These are phyloP conservation scores for Diaporthe sp. DNA, from an alignment of 2,329 filamentous ascomycete genomes.

Conservation along the genomic window DNA sequence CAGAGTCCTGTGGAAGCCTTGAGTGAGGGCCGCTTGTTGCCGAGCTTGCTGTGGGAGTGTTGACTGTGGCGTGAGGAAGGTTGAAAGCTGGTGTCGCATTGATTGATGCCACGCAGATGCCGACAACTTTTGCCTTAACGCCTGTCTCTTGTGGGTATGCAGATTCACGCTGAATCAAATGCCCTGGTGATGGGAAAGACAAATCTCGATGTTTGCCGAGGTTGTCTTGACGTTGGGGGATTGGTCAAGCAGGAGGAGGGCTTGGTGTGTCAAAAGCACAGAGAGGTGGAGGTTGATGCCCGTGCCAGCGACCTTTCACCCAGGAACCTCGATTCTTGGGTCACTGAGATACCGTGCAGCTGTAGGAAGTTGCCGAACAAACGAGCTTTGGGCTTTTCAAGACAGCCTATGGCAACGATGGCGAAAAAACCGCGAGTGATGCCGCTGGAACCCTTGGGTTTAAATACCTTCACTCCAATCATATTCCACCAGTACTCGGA, in stretches of 20 bases:
- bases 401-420: background rate
- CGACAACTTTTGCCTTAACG: background rate
- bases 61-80: background rate
- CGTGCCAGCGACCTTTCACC: background rate
- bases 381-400: conserved; percentile 1
- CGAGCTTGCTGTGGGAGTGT: conserved; percentile 14
- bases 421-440: conserved; percentile 8
- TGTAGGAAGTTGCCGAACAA: background rate
- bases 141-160: background rate
- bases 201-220: background rate
- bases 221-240: background rate
- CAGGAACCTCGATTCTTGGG: background rate
- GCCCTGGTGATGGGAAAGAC: background rate
- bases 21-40: background rate
- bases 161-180: background rate
- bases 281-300: background rate
- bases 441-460: background rate
- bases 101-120: background rate
- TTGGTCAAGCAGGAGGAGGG: background rate
- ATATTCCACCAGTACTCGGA: background rate
- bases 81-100: conserved; percentile 9
- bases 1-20: background rate
- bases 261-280: background rate
- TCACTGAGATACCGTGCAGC: background rate
- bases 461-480: conserved; percentile 7